Conservation (phyloP, 176 grass and related monocot genomes). For the Musa troglodytarum region DNA sequence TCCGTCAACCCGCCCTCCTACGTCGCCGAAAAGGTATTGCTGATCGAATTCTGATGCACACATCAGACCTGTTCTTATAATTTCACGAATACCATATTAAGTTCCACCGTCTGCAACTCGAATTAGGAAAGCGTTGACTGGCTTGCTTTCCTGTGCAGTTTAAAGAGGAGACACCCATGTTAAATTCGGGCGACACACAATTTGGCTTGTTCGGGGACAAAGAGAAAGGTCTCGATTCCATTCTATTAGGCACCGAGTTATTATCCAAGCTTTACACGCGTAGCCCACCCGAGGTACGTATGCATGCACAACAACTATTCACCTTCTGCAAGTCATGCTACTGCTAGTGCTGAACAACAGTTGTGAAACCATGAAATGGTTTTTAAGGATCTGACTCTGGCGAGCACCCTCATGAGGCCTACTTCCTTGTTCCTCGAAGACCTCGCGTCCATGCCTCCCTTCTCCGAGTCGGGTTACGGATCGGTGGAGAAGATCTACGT, state of each 20-base stretch:
- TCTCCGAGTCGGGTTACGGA: conserved; percentile 32
- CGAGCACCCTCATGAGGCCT: conserved; percentile 34
- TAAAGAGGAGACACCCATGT: conserved; percentile 18
- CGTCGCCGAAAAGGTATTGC: conserved; percentile 37
- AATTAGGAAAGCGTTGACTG: background rate
- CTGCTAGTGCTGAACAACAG: background rate
- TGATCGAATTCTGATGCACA: too few species aligned
- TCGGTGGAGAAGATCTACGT: conserved; percentile 51
- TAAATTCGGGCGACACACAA: conserved; percentile 59
- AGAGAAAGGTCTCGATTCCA: conserved; percentile 29
- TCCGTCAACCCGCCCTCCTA: conserved; percentile 26
- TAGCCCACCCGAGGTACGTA: conserved; percentile 52
- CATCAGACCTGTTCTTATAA: too few species aligned
- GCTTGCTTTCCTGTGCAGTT: background rate
- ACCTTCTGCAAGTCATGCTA: too few species aligned
- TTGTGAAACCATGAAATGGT: too few species aligned
- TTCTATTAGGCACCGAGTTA: conserved; percentile 40
- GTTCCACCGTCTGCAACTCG: background rate
- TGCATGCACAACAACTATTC: too few species aligned
- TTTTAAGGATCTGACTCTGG: conserved; percentile 49
- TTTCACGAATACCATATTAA: too few species aligned
- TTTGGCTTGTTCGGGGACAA: conserved; percentile 25
- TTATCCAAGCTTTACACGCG: conserved; percentile 20
- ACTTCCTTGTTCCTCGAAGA: conserved; percentile 52
- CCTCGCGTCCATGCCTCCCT: conserved; percentile 19